These are phyloP conservation scores for Castanea mollissima DNA, from an alignment of 306 rosid genomes.

Conservation along the genomic window DNA sequence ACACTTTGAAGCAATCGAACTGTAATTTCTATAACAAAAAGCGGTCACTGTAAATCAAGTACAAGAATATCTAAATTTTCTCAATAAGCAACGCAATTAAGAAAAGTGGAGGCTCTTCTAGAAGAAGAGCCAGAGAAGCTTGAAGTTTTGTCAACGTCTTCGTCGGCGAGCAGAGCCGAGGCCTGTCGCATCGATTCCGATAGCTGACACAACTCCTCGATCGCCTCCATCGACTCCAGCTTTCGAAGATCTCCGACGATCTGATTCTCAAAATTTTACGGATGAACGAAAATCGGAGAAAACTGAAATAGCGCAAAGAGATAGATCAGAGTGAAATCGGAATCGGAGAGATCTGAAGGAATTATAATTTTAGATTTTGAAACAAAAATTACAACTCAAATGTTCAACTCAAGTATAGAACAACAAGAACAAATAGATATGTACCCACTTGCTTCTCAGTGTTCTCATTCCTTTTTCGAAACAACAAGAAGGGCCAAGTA, in stretches of 20 bases:
- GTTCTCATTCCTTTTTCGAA: too few relatives aligned
- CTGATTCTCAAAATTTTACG: not conserved
- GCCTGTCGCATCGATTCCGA: constrained; percentile 92
- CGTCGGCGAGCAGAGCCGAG: constrained; percentile 80
- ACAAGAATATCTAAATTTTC: too few relatives aligned
- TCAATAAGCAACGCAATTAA: constrained; percentile 65
- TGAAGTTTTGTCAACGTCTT: constrained; percentile 74
- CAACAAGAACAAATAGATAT: too few relatives aligned
- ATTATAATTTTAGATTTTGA: too few relatives aligned
- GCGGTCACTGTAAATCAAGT: too few relatives aligned
- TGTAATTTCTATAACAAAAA: too few relatives aligned
- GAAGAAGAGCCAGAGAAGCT: constrained; percentile 34
- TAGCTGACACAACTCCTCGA: constrained; percentile 81
- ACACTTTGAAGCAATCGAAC: too few relatives aligned
- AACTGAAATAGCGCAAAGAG: too few relatives aligned
- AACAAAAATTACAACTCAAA: too few relatives aligned
- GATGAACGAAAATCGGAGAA: not conserved
- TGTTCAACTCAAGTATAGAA: too few relatives aligned
- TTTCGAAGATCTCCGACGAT: not conserved
- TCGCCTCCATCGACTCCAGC: constrained; percentile 71
- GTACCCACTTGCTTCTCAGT: too few relatives aligned
- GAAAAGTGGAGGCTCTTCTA: constrained; percentile 78
- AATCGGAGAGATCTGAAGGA: not conserved
- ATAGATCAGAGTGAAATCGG: constrained; percentile 24
- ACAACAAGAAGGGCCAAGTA: too few relatives aligned